Evolutionary conservation across 208 protist genomes (phyloP), one percentile per base, ranked within the genome.

Genomic region (Leishmania braziliensis): DNA sequence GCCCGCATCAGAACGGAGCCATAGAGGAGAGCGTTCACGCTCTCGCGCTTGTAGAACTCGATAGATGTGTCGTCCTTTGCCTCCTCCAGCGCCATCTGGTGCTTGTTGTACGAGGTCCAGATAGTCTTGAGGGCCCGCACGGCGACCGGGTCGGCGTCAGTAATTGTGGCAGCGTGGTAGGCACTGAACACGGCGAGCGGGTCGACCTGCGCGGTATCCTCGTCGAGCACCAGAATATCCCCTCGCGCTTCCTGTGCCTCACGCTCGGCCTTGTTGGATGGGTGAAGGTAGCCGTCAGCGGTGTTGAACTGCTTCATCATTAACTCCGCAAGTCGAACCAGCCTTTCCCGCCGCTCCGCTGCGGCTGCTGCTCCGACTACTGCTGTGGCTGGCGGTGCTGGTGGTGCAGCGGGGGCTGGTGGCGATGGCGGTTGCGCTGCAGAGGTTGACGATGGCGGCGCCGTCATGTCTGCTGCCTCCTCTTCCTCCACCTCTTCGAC

Each of bases 281-380:
- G 76, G 80, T 95, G 93, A 12, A 97, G 84, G 78, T 92, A 97
- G 1, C 93, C 93, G 78, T 97, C 93, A 1, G 93, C 92, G 72
- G 89, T 95, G 83, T 92, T 95, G 79, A 95, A 94, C 86, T 97
- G 93, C 74, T 77, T 89, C 73, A 97, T 75, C 91, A 97, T 95
- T 8, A 97, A 80, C 75, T 94, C 90, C 4, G 91, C 89, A 0
- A 97, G 83, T 26, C 91, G 87, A 14, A 62, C 69, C 26, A 97
- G 85, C 48, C 84, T 85, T 46, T 90, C 84, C 29, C 80, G 79
- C 62, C 81, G 56, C 43, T 84, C 66, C 72, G 73, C 54, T 36
- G 58, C 23, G 6, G 70, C 23, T 3, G 56, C 43, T 20, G 63
- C 72, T 20, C 70, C 70, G 2, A 78, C 69, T 29, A 73, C 33